phyloP scores from a whole-genome alignment of 345 rosid genomes.

The Euphorbia pulcherrima region DNA sequence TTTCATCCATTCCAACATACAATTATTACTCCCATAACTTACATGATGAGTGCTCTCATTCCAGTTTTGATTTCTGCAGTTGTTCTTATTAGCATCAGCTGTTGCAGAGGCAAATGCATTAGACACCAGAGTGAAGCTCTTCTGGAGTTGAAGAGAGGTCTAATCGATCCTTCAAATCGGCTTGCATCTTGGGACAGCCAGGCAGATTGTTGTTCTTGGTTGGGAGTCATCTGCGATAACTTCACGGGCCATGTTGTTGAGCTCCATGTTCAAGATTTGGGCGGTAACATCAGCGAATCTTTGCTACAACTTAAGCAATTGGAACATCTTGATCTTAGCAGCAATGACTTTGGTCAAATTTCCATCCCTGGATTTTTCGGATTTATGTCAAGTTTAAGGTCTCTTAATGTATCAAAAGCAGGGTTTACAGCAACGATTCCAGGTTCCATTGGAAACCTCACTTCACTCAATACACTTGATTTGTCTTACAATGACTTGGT shows the following conservation, averaged over 20 bases:
- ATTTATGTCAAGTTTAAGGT: constrained; percentile 3
- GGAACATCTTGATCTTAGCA: constrained; percentile 21
- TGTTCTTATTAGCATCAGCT: too few relatives aligned
- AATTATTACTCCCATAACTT: too few relatives aligned
- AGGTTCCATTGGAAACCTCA: constrained; percentile 25
- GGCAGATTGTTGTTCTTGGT: constrained; percentile 25
- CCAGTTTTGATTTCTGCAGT: too few relatives aligned
- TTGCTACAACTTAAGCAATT: constrained; percentile 21
- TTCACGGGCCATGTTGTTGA: constrained; percentile 16
- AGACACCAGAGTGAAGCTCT: constrained; percentile 21
- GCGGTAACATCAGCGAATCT: constrained; percentile 22
- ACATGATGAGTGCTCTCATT: too few relatives aligned
- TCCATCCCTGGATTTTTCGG: constrained; percentile 10
- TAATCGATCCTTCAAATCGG: constrained; percentile 18
- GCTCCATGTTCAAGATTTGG: constrained; percentile 12
- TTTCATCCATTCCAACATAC: too few relatives aligned
- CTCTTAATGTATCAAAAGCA: constrained; percentile 20
- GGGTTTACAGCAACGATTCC: constrained; percentile 23
- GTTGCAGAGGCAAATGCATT: too few relatives aligned
- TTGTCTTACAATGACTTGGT: background rate
- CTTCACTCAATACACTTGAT: constrained; percentile 9
- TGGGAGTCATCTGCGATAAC: constrained; percentile 23
- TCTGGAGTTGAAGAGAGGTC: too few relatives aligned
- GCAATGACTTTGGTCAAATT: constrained; percentile 10
- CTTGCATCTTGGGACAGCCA: constrained; percentile 23